These are phyloP conservation scores for Mycena chlorophos DNA, from an alignment of 768 basidiomycete genomes.

Conservation along the genomic window DNA sequence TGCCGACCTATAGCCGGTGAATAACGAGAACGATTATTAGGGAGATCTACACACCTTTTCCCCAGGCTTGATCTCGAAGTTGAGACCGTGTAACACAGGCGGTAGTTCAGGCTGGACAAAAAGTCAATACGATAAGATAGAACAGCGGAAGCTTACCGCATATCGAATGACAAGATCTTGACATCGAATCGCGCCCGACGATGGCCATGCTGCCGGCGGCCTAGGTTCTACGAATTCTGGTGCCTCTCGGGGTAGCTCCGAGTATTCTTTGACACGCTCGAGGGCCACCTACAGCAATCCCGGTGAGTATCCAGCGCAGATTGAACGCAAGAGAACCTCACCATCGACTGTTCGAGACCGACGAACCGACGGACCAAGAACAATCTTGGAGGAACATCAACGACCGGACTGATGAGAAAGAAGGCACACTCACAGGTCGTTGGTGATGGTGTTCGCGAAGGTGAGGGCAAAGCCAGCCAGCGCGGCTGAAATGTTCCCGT, in stretches of 20 bases:
- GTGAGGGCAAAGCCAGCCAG: slow-evolving; percentile 85
- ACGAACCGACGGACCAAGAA: slow-evolving; percentile 74
- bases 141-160: slow-evolving; percentile 50
- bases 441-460: slow-evolving; percentile 76
- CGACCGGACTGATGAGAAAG: slow-evolving; percentile 12
- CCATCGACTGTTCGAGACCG: slow-evolving; percentile 90
- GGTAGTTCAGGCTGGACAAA: slow-evolving; percentile 74
- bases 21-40: background rate
- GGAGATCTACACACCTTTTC: slow-evolving; percentile 59
- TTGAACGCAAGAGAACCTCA: slow-evolving; percentile 30
- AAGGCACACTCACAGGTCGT: slow-evolving; percentile 70
- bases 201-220: slow-evolving; percentile 81
- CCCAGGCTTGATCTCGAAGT: slow-evolving; percentile 68
- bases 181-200: slow-evolving; percentile 64
- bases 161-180: slow-evolving; percentile 77
- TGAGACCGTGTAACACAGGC: slow-evolving; percentile 77
- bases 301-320: background rate
- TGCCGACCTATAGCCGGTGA: slow-evolving; percentile 51
- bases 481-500: slow-evolving; percentile 74
- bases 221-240: slow-evolving; percentile 85
- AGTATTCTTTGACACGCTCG: slow-evolving; percentile 90
- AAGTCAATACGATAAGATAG: background rate
- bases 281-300: slow-evolving; percentile 60
- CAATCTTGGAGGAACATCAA: background rate
- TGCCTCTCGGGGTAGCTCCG: slow-evolving; percentile 73